A percentile compares a stretch with the other conserved stretches of the same genome.
phyloP scores from a whole-genome alignment of 2,329 filamentous ascomycete genomes.

The Botrytis hyacinthi region DNA sequence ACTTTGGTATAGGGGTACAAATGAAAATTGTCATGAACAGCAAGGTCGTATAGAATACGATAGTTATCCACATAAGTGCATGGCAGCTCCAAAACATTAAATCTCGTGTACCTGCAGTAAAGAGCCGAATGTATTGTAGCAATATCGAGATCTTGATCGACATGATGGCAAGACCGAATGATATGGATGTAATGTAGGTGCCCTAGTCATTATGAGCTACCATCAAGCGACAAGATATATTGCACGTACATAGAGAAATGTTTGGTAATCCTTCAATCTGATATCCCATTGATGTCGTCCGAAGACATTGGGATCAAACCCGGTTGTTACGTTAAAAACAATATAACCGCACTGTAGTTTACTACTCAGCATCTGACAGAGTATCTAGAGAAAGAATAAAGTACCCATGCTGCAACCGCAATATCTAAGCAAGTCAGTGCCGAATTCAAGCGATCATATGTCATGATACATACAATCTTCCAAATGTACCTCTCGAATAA shows the following conservation, averaged over 20 bases:
- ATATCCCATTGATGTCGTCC: constrained; percentile 10
- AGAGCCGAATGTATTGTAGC: constrained; percentile 3
- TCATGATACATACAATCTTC: constrained; percentile 5
- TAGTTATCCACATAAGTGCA: neutral
- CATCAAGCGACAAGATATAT: neutral
- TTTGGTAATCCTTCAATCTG: neutral
- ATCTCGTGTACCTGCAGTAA: neutral
- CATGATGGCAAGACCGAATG: constrained; percentile 9
- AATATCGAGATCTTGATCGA: constrained; percentile 10
- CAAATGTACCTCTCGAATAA: constrained; percentile 1
- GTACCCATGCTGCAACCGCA: constrained; percentile 4
- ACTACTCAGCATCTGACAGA: neutral
- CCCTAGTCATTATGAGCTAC: neutral
- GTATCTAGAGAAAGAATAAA: neutral
- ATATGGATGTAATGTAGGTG: constrained; percentile 6
- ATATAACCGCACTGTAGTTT: neutral
- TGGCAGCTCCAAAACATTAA: constrained; percentile 9
- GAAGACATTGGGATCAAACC: constrained; percentile 3
- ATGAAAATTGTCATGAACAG: constrained; percentile 4
- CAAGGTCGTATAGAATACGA: neutral
- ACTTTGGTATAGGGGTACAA: neutral
- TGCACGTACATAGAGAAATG: neutral
- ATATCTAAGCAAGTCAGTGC: neutral
- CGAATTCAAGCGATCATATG: neutral
- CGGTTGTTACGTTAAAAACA: neutral